These are phyloP conservation scores for Paramecium sexaurelia DNA, from an alignment of 73 alveolate species.

Conservation along the genomic window DNA sequence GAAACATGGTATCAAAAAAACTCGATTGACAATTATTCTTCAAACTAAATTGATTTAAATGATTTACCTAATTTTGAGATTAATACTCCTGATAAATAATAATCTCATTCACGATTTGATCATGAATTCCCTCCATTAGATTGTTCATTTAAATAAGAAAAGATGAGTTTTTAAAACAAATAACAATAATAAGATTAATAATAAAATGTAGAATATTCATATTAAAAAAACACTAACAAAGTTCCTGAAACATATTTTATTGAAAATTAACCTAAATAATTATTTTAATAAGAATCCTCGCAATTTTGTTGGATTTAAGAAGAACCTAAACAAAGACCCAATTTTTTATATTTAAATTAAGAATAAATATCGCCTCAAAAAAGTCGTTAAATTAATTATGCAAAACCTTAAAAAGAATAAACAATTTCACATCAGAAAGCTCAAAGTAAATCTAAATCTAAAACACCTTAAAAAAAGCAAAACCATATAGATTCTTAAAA, in stretches of 20 bases:
- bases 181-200: background rate
- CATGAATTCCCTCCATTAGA: conserved; percentile 25
- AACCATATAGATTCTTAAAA: background rate
- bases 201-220: background rate
- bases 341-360: conserved; percentile 4
- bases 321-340: background rate
- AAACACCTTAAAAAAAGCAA: conserved; percentile 15
- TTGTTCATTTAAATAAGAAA: conserved; percentile 8
- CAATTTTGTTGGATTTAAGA: background rate
- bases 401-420: background rate
- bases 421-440: background rate
- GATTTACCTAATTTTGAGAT: background rate
- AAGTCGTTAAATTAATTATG: background rate
- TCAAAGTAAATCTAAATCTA: background rate
- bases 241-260: background rate
- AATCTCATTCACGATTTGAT: background rate
- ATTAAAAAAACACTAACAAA: background rate
- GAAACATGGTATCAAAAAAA: conserved; percentile 9
- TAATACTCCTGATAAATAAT: background rate
- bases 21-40: background rate
- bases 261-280: background rate
- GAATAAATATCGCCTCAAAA: background rate
- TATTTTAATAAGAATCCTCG: background rate
- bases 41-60: background rate
- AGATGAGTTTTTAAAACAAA: background rate